Percentiles rank a stretch among this genome's conserved stretches.
Evolutionary conservation across 768 basidiomycete genomes (phyloP).

Genomic region (Boletus tylopilopsis): DNA sequence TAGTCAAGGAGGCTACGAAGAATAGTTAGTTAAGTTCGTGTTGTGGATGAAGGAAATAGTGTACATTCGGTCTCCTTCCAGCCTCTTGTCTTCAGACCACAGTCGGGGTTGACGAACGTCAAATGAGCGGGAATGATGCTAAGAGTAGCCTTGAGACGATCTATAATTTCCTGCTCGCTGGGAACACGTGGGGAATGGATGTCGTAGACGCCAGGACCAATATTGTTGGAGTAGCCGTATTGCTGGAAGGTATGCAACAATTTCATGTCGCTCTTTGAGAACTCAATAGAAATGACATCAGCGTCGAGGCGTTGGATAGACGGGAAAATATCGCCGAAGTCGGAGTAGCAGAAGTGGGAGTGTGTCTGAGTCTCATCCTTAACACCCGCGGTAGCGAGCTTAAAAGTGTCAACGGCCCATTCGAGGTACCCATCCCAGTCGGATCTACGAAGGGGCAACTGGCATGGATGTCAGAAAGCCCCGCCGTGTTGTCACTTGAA

Average conservation of each 20-base stretch:
- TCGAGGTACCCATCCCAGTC: constrained; percentile 97
- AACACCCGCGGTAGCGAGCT: constrained; percentile 95
- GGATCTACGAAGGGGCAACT: constrained; percentile 91
- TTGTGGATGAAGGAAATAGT: constrained; percentile 6
- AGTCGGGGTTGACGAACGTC: constrained; percentile 95
- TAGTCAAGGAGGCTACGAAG: constrained; percentile 61
- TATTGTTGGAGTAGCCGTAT: constrained; percentile 94
- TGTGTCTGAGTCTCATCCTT: constrained; percentile 92
- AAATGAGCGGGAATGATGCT: constrained; percentile 75
- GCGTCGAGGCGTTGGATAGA: constrained; percentile 96
- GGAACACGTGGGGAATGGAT: constrained; percentile 99
- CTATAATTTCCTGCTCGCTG: constrained; percentile 87
- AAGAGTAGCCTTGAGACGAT: constrained; percentile 84
- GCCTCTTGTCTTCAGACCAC: constrained; percentile 97
- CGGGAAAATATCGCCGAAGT: constrained; percentile 98
- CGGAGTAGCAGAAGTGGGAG: constrained; percentile 99
- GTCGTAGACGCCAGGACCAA: constrained; percentile 98
- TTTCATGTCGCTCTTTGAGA: constrained; percentile 98
- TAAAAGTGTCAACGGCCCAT: constrained; percentile 99
- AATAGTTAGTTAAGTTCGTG: constrained; percentile 6
- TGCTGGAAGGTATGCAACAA: constrained; percentile 92
- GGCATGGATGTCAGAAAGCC: constrained; percentile 4
- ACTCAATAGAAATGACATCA: constrained; percentile 98
- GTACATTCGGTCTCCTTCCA: constrained; percentile 94
- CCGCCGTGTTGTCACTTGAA: background rate